Conservation (phyloP, 2,329 filamentous ascomycete species). For the Trichoderma sp. region DNA sequence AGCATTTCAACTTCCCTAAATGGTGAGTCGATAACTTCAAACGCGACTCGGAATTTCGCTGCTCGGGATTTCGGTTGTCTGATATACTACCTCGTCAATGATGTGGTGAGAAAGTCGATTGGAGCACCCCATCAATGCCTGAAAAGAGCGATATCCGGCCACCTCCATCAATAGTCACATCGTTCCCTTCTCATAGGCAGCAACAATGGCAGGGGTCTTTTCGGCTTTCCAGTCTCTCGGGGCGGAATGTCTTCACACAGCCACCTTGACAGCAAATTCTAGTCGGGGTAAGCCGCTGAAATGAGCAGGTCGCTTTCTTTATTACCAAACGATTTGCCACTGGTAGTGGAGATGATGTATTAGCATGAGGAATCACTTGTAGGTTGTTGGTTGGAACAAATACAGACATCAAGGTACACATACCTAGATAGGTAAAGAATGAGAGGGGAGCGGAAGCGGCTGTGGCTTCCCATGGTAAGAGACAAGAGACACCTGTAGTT, state of each 20-base stretch:
- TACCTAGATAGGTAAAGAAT: background rate
- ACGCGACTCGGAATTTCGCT: background rate
- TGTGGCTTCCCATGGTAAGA: background rate
- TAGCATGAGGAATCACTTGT: background rate
- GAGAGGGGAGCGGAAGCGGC: background rate
- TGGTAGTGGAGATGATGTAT: background rate
- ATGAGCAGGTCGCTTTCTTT: background rate
- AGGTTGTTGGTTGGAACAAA: background rate
- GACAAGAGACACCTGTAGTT: background rate
- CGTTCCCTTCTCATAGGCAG: background rate
- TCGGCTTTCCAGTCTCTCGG: background rate
- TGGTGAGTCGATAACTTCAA: background rate
- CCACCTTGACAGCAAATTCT: background rate
- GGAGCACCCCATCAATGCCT: background rate
- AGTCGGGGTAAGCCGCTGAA: background rate
- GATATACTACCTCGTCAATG: background rate
- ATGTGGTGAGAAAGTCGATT: background rate
- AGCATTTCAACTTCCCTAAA: background rate
- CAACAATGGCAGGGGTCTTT: background rate
- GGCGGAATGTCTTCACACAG: background rate
- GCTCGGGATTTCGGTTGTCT: background rate
- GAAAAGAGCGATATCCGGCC: background rate
- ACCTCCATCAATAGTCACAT: background rate
- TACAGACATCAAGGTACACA: background rate
- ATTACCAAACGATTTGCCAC: background rate